These are phyloP conservation scores for Epichloe coenophiala DNA, from an alignment of 2,329 filamentous ascomycete species.

Conservation along the genomic window DNA sequence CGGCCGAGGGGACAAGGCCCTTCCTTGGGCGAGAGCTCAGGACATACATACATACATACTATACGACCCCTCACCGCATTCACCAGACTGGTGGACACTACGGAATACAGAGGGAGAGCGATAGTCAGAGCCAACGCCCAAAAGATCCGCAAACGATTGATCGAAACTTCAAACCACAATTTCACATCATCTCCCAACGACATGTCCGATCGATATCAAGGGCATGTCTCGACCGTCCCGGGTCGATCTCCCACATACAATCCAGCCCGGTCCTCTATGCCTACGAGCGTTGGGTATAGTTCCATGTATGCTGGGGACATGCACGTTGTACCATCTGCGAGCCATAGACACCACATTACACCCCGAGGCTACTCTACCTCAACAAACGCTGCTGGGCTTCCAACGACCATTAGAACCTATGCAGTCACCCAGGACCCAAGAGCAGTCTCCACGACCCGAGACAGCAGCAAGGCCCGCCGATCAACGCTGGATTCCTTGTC, in stretches of 20 bases:
- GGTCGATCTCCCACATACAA: slow-evolving; percentile 32
- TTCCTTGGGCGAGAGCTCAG: background rate
- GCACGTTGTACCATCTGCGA: slow-evolving; percentile 35
- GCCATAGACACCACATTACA: slow-evolving; percentile 20
- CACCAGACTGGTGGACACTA: background rate
- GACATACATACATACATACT: background rate
- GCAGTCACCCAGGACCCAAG: slow-evolving; percentile 40
- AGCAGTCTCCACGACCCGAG: slow-evolving; percentile 33
- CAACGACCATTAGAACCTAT: slow-evolving; percentile 41
- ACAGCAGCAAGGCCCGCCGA: slow-evolving; percentile 34
- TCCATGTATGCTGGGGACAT: slow-evolving; percentile 39
- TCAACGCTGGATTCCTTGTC: slow-evolving; percentile 36
- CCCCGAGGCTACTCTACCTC: slow-evolving; percentile 22
- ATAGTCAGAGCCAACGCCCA: background rate
- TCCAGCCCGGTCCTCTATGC: slow-evolving; percentile 40
- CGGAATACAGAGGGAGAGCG: no score
- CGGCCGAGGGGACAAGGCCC: background rate
- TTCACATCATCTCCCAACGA: slow-evolving; percentile 5
- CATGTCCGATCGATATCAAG: slow-evolving; percentile 36
- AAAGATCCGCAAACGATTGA: background rate
- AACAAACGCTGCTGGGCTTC: slow-evolving; percentile 20
- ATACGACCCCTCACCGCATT: background rate
- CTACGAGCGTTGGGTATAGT: slow-evolving; percentile 35
- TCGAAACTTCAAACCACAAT: background rate
- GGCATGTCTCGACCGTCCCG: slow-evolving; percentile 21